Percentiles rank a stretch among this genome's conserved stretches.
These are phyloP conservation scores for Baeospora myosura DNA, from an alignment of 1,284 basidiomycete genomes.

Conservation along the genomic window DNA sequence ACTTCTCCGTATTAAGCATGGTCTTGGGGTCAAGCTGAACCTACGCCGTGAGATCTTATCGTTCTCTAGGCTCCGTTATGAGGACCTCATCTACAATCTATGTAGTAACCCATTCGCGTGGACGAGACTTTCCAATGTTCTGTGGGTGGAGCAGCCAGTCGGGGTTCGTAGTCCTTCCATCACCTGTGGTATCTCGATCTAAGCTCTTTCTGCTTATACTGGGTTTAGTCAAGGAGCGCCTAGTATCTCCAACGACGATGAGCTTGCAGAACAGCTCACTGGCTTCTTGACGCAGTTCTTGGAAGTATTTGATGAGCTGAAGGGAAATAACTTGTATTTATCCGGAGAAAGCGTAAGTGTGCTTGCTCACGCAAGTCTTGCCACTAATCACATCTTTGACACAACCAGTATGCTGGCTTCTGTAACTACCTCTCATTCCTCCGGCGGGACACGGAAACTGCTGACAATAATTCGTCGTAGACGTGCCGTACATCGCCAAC, in stretches of 20 bases:
- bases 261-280: conserved; percentile 32
- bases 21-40: conserved; percentile 49
- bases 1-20: conserved; percentile 35
- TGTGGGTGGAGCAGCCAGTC: conserved; percentile 77
- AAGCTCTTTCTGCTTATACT: conserved; percentile 34
- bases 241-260: conserved; percentile 55
- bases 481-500: conserved; percentile 56
- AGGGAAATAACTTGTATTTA: conserved; percentile 56
- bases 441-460: too few relatives aligned
- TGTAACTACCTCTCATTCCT: conserved; percentile 32
- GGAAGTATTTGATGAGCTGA: conserved; percentile 55
- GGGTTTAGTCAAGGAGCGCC: conserved; percentile 69
- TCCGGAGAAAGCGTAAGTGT: conserved; percentile 53
- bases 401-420: conserved; percentile 52
- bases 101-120: conserved; percentile 48
- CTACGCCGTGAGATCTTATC: conserved; percentile 28
- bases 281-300: conserved; percentile 64
- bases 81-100: too few relatives aligned
- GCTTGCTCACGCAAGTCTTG: not conserved
- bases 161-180: conserved; percentile 25
- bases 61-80: too few relatives aligned
- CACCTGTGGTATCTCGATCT: conserved; percentile 6
- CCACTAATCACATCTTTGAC: conserved; percentile 2
- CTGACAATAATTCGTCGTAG: conserved; percentile 13
- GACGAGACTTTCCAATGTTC: conserved; percentile 65